Evolutionary conservation across 768 basidiomycete species (phyloP).

Genomic region (Galerina sulciceps): DNA sequence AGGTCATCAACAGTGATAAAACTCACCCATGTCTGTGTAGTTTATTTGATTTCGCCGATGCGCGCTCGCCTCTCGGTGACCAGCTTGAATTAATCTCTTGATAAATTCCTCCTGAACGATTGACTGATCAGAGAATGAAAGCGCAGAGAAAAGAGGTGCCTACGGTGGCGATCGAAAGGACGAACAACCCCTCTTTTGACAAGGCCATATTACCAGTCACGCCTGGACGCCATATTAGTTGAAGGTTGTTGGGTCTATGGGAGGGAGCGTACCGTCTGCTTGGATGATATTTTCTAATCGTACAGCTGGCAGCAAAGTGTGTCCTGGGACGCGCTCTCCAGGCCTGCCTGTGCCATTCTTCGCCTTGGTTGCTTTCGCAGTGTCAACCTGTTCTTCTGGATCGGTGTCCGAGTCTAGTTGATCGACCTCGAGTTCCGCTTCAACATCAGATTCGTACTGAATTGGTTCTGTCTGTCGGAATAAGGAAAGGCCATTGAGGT

Average conservation of each 20-base stretch:
- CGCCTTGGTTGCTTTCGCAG: slow-evolving; percentile 22
- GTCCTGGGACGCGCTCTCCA: slow-evolving; percentile 59
- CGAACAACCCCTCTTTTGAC: slow-evolving; percentile 76
- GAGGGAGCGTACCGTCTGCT: slow-evolving; percentile 62
- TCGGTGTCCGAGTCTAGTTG: slow-evolving; percentile 65
- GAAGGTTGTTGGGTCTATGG: slow-evolving; percentile 4
- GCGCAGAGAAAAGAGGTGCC: slow-evolving; percentile 17
- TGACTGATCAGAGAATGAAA: slow-evolving; percentile 8
- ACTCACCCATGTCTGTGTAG: slow-evolving; percentile 79
- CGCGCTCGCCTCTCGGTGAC: slow-evolving; percentile 64
- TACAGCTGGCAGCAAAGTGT: slow-evolving; percentile 66
- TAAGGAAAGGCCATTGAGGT: slow-evolving; percentile 14
- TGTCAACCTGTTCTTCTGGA: slow-evolving; percentile 37
- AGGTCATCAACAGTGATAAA: background rate
- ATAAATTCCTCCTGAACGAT: slow-evolving; percentile 80
- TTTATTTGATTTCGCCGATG: slow-evolving; percentile 62
- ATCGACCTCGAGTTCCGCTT: slow-evolving; percentile 70
- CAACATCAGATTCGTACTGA: slow-evolving; percentile 47
- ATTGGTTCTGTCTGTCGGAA: slow-evolving; percentile 5
- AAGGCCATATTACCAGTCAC: slow-evolving; percentile 65
- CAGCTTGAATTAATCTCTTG: slow-evolving; percentile 72
- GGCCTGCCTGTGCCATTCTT: slow-evolving; percentile 31
- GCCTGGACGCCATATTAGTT: slow-evolving; percentile 37
- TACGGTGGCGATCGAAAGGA: slow-evolving; percentile 80
- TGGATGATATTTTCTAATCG: slow-evolving; percentile 80